Evolutionary conservation across 371 early-diverging fungal genomes (phyloP).

Genomic region (Mucor circinelloides): DNA sequence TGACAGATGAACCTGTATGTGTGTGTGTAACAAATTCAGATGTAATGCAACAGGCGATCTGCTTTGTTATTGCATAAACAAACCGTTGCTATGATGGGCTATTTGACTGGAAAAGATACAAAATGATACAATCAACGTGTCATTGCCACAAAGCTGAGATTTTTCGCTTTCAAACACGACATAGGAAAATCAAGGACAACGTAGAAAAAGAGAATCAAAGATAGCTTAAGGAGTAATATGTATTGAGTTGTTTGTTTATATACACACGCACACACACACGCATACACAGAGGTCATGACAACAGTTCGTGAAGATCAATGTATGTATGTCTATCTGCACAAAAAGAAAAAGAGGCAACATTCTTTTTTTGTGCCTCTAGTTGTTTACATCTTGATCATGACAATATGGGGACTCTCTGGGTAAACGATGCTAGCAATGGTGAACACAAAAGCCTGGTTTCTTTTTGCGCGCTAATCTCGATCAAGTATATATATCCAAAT

Average conservation of each 20-base stretch:
- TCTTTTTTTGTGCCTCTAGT: neutral
- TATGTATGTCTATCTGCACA: neutral
- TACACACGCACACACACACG: neutral
- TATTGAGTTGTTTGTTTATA: neutral
- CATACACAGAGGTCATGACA: neutral
- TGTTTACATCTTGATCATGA: neutral
- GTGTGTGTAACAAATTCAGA: neutral
- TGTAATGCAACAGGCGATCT: neutral
- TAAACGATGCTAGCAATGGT: neutral
- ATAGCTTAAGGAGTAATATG: neutral
- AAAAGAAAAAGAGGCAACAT: neutral
- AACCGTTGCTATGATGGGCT: no score
- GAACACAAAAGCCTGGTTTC: no score
- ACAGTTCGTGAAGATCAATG: neutral
- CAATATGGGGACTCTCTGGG: neutral
- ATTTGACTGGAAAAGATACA: no score
- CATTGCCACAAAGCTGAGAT: neutral
- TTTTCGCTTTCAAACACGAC: neutral
- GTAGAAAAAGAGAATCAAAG: neutral
- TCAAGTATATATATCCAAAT: no score
- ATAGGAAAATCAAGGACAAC: neutral
- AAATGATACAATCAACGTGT: neutral
- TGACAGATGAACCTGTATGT: neutral
- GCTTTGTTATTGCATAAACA: neutral
- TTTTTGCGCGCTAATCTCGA: no score